Evolutionary conservation across 1,284 basidiomycete species (phyloP), one percentile per base, ranked within the genome.

Genomic region (Melampsora americana): DNA sequence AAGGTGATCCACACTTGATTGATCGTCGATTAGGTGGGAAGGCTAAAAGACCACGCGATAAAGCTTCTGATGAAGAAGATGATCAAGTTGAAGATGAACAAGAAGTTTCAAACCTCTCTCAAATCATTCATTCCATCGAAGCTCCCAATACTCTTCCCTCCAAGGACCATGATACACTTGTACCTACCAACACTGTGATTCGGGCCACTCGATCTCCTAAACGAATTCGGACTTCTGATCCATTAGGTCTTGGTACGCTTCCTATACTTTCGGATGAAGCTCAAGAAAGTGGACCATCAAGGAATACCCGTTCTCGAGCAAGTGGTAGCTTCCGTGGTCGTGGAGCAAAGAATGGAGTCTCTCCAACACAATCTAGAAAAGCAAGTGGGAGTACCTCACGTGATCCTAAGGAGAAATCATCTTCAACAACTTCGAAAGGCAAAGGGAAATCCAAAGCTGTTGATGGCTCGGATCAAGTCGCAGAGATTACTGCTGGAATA

Each of bases 401-500:
- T 30, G 56, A 30, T 26, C 59, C 71, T 42, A 53, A 46, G 7
- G 72, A 44, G n/a, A 66, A 60, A 44, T 12, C 53, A 23, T 28
- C 53, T 56, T 9, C 35, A 2, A 23, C n/a, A 18, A 20, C 1
- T 23, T 32, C 62, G 4, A 74, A 67, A 12, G 46, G 53, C 30
- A 74, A 74, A 35, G 72, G 72, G n/a, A 74, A 74, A 28, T 53
- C 20, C 1, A 59, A 67, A 32, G 66, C 66, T 30, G 46, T 50
- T 12, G 71, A 50, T 50, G 72, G 66, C 28, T 16, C 53, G 5
- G 65, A 74, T 61, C 48, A 74, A 20, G 18, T 74, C 3, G 72
- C 72, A 23, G 65, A 74, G 48, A 74, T 74, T 35, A 74, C 72
- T 46, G 72, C 72, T 20, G 72, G 72, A 48, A 74, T 74, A 23